These are phyloP conservation scores for Zychaea mexicana DNA, from an alignment of 371 early-diverging fungal species.

Conservation along the genomic window DNA sequence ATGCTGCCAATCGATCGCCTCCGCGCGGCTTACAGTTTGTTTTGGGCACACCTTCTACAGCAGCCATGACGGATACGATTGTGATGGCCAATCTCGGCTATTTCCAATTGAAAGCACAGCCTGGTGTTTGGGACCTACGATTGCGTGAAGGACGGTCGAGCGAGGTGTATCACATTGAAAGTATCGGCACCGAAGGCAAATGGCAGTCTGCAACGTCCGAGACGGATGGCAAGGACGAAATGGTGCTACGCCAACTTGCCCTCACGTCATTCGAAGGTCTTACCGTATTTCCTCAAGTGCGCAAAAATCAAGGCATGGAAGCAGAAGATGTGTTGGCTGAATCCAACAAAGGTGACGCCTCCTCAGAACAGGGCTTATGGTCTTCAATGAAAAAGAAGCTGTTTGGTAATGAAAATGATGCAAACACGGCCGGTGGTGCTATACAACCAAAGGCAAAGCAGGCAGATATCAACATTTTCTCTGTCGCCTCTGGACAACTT, in stretches of 20 bases:
- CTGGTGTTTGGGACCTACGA: slow-evolving; percentile 84
- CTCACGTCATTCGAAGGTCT: slow-evolving; percentile 82
- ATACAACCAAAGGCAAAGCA: slow-evolving; percentile 25
- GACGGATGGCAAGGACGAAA: slow-evolving; percentile 19
- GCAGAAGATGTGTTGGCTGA: slow-evolving; percentile 70
- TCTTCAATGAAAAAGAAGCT: slow-evolving; percentile 19
- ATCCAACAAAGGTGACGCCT: slow-evolving; percentile 7
- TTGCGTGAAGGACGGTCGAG: slow-evolving; percentile 82
- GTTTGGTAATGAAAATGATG: slow-evolving; percentile 58
- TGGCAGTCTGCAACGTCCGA: slow-evolving; percentile 22
- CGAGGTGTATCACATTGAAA: slow-evolving; percentile 75
- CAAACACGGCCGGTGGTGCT: slow-evolving; percentile 36
- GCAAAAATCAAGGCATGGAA: slow-evolving; percentile 83
- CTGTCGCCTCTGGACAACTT: slow-evolving; percentile 95
- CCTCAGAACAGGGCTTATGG: neutral
- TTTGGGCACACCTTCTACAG: slow-evolving; percentile 64
- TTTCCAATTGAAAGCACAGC: slow-evolving; percentile 89
- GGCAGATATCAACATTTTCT: slow-evolving; percentile 90
- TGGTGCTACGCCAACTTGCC: slow-evolving; percentile 50
- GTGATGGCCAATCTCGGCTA: slow-evolving; percentile 98
- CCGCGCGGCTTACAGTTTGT: slow-evolving; percentile 91
- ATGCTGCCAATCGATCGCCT: slow-evolving; percentile 61
- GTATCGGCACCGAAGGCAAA: slow-evolving; percentile 60
- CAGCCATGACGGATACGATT: slow-evolving; percentile 80
- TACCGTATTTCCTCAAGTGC: slow-evolving; percentile 76